Conservation (phyloP, 1,284 basidiomycete genomes). For the Naganishia cerealis region DNA sequence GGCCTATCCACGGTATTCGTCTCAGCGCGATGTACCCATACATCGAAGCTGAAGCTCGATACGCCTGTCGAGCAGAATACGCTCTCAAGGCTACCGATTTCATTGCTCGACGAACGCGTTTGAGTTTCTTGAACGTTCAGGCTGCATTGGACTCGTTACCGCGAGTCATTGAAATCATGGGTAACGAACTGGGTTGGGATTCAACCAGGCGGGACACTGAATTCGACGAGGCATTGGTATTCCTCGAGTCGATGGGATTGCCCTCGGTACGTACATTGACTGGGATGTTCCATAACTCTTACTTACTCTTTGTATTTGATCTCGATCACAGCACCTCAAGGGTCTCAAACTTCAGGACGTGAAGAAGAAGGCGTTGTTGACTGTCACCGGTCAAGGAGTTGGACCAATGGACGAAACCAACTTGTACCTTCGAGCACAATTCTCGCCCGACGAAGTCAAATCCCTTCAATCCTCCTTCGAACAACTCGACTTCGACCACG, state of each 20-base stretch:
- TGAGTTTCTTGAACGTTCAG: constrained; percentile 89
- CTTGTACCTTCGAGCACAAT: constrained; percentile 62
- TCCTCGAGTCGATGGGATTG: constrained; percentile 76
- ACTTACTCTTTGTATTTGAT: neutral
- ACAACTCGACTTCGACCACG: constrained; percentile 52
- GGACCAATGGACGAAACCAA: constrained; percentile 48
- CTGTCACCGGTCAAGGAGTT: constrained; percentile 31
- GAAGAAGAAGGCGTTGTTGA: constrained; percentile 38
- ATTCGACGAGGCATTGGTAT: constrained; percentile 64
- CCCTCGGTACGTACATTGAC: constrained; percentile 55
- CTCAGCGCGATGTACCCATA: constrained; percentile 77
- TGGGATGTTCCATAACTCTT: constrained; percentile 3
- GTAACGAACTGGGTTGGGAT: constrained; percentile 78
- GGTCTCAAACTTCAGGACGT: constrained; percentile 49
- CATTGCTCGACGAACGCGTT: constrained; percentile 82
- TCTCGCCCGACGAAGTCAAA: constrained; percentile 69
- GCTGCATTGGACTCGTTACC: constrained; percentile 83
- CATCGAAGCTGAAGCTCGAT: constrained; percentile 91
- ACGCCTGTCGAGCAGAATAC: constrained; percentile 87
- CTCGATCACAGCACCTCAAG: constrained; percentile 28
- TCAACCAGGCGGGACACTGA: constrained; percentile 62
- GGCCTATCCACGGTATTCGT: constrained; percentile 83
- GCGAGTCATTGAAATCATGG: constrained; percentile 87
- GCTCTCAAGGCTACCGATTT: constrained; percentile 88
- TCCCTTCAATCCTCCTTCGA: constrained; percentile 64